Evolutionary conservation across 2,329 filamentous ascomycete genomes (phyloP), one percentile per base, ranked within the genome.

Genomic region (Monascus ruber): DNA sequence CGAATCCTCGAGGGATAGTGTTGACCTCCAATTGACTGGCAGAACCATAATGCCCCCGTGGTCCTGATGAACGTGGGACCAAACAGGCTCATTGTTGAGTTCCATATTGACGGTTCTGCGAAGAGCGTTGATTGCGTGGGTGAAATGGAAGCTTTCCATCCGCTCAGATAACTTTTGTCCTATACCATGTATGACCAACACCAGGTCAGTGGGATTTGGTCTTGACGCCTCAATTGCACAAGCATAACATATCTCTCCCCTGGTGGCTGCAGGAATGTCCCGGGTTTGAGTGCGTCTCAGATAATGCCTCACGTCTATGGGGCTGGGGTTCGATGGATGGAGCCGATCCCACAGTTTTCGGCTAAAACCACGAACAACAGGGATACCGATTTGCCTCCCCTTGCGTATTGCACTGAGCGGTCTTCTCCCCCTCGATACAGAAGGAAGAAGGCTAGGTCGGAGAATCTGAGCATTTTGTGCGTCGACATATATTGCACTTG

Each of bases 111-210:
- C 76, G 17, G 85, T 79, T 42, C 88, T 76, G 8, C 91, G 79
- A 50, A 98, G 91, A 0, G 81, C 77, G 54, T 94, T 96, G 57
- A 96, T 89, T 4, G 87, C 85, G 59, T 96, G 89, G 0, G 91
- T 98, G 53, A 98, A 98, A 59, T 96, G 86, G 52, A 88, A 98
- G 51, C 86, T 94, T 60, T 96, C 89, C 44, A 96, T 85, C 8
- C 88, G 74, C 58, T 98, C 87, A 0, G 88, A 93, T 36, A 96
- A 73, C 59, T 98, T 96, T 59, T 98, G 91, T 0, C 91, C 91
- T 47, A 98, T 96, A 2, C 91, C 91, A 54, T 98, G 91, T 33
- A 91, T 84, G 6, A 96, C 85, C 4, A 98, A 71, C 1, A 96
- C 76, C 5, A 98, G 69, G 54, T 98, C 91, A 1, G 83, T 89